Conservation (phyloP, 257 asterid species). For the Linderniella brevidens region DNA sequence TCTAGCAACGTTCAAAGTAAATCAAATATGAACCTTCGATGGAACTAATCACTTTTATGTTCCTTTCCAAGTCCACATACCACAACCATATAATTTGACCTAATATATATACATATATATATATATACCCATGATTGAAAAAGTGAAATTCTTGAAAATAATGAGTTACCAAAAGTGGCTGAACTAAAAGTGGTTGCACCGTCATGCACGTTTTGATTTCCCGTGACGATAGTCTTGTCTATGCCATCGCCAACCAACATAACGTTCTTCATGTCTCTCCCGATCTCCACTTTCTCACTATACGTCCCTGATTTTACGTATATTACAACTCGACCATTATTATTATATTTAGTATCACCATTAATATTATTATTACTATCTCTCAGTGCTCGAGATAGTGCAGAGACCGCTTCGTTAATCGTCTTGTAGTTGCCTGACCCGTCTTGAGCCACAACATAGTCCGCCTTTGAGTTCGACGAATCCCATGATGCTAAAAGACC, state of each 20-base stretch:
- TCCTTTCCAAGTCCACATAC: too few species aligned
- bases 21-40: too few species aligned
- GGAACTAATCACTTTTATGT: too few species aligned
- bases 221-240: conserved; percentile 40
- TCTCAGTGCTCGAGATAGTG: conserved; percentile 7
- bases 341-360: too few species aligned
- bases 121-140: too few species aligned
- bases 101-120: too few species aligned
- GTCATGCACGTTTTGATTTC: conserved; percentile 23
- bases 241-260: conserved; percentile 64
- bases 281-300: conserved; percentile 39
- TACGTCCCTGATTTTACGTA: conserved; percentile 50
- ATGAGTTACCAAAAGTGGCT: conserved; percentile 46
- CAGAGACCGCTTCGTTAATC: conserved; percentile 31
- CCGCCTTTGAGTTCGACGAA: conserved; percentile 9
- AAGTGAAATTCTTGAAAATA: conserved; percentile 7
- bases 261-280: conserved; percentile 30
- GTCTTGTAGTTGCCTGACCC: conserved; percentile 47
- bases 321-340: conserved; percentile 17
- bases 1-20: too few species aligned
- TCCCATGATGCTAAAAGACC: conserved; percentile 8
- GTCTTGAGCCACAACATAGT: conserved; percentile 46
- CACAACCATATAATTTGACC: too few species aligned
- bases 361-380: too few species aligned
- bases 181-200: conserved; percentile 51